phyloP scores from a whole-genome alignment of 2,329 filamentous ascomycete species.

The Verticillium zaregamsianum region DNA sequence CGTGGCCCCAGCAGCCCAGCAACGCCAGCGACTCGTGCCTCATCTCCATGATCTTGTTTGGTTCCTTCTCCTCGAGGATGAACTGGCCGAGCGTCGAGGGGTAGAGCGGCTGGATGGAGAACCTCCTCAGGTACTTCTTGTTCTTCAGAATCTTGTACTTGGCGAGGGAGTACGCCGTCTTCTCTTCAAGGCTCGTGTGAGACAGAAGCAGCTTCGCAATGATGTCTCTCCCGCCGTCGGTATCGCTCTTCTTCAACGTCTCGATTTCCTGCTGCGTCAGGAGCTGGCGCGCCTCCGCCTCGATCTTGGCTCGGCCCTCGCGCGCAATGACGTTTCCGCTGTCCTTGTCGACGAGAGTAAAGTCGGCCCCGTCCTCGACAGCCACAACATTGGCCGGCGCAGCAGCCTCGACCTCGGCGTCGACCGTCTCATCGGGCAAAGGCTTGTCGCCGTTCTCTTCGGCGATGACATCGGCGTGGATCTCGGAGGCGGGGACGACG shows the following conservation, averaged over 20 bases:
- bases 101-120: constrained; percentile 81
- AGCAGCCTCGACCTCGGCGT: constrained; percentile 24
- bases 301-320: constrained; percentile 55
- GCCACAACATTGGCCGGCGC: constrained; percentile 39
- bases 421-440: constrained; percentile 29
- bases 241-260: constrained; percentile 68
- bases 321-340: constrained; percentile 43
- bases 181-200: constrained; percentile 86
- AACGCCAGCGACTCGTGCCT: constrained; percentile 46
- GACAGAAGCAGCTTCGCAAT: constrained; percentile 91
- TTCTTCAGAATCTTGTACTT: constrained; percentile 96
- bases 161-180: constrained; percentile 87
- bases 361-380: constrained; percentile 33
- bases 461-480: constrained; percentile 74
- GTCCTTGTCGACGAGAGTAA: constrained; percentile 37
- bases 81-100: constrained; percentile 71
- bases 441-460: constrained; percentile 31
- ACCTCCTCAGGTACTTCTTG: constrained; percentile 87
- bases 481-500: constrained; percentile 73
- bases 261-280: constrained; percentile 74
- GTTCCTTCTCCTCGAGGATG: constrained; percentile 52
- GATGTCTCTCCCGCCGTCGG: constrained; percentile 78
- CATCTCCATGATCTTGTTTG: constrained; percentile 31
- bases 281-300: constrained; percentile 66
- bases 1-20: constrained; percentile 84